Base-by-base conservation (phyloP, 1,139 yeast genomes). In the Hyphopichia burtonii region DNA sequence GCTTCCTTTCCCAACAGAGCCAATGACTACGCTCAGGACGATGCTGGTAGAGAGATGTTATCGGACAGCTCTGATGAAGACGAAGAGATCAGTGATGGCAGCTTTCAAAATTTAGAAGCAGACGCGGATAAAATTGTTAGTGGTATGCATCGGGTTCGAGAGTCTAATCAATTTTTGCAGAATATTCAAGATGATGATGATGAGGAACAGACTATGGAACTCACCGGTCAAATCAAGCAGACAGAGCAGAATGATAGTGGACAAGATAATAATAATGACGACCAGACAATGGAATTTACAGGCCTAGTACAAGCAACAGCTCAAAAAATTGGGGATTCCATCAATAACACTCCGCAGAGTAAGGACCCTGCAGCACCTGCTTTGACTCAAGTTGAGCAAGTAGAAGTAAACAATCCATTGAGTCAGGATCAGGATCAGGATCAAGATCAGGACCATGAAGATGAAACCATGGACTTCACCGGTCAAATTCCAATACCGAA, bases 1-100 rank as follows among this genome's bases (percentile, higher is more conserved):
- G 65, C 62, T 0, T 48, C 45, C 38, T 45, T 49, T 1, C 65
- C 66, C 19, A 34, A 34, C 34, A 23, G 30, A 19, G 31, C 38
- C 39, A 28, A n/a, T n/a, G n/a, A n/a, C n/a, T n/a, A n/a, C n/a
- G n/a, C n/a, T n/a, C n/a, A n/a, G n/a, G 38, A 28, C 15, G 38
- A 36, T 12, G 43, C 37, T 10, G 59, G 53, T 2, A 42, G 44
- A 8, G 58, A 56, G 39, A 37, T 51, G 34, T 42, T 52, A 18
- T 38, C 43, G 19, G 57, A 55, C 43, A 47, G 60, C 40, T 48
- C 58, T 11, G 36, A 41, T 20, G 53, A 46, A n/a, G 51, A 44
- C 27, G 40, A 46, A n/a, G 51, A 44, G 25, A 39, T 31, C 16
- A 30, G 34, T 12, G 41, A 38, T 20, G 15, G 5, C 16, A 48